Evolutionary conservation across 345 rosid species (phyloP).

Genomic region (Aurinia saxatilis): DNA sequence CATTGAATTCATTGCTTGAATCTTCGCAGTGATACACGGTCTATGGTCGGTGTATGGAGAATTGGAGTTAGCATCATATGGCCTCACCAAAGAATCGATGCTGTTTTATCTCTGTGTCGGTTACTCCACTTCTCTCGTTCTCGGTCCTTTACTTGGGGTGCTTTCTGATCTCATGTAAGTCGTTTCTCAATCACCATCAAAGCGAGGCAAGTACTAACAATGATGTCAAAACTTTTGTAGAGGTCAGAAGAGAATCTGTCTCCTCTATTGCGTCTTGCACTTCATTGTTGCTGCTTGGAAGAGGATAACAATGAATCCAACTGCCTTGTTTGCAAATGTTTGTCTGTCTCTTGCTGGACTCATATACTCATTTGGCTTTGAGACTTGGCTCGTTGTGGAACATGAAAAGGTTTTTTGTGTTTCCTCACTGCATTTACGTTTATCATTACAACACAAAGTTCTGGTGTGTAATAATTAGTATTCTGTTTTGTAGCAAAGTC

Average conservation of each 20-base stretch:
- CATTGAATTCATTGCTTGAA: not conserved
- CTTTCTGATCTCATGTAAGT: constrained; percentile 80
- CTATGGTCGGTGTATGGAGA: constrained; percentile 79
- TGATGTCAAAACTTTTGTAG: constrained; percentile 29
- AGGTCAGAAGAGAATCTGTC: constrained; percentile 69
- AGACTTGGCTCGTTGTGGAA: constrained; percentile 78
- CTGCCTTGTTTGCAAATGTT: constrained; percentile 48
- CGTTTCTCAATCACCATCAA: not conserved
- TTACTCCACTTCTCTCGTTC: constrained; percentile 45
- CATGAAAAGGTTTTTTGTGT: constrained; percentile 77
- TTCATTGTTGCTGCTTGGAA: constrained; percentile 68
- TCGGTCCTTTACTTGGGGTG: constrained; percentile 56
- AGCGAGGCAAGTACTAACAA: too few species aligned
- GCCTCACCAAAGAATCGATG: constrained; percentile 43
- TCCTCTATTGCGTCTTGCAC: constrained; percentile 65
- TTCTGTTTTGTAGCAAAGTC: constrained; percentile 58
- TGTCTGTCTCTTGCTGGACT: constrained; percentile 70
- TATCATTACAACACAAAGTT: too few species aligned
- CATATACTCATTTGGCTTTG: constrained; percentile 65
- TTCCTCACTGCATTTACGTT: not conserved
- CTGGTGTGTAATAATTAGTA: not conserved
- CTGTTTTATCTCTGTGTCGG: constrained; percentile 50
- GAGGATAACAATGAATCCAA: constrained; percentile 48
- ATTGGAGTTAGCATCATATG: constrained; percentile 45
- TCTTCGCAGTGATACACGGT: constrained; percentile 57